Evolutionary conservation across 2,329 filamentous ascomycete genomes (phyloP), one percentile per base, ranked within the genome.

Genomic region (Biscogniauxia marginata): DNA sequence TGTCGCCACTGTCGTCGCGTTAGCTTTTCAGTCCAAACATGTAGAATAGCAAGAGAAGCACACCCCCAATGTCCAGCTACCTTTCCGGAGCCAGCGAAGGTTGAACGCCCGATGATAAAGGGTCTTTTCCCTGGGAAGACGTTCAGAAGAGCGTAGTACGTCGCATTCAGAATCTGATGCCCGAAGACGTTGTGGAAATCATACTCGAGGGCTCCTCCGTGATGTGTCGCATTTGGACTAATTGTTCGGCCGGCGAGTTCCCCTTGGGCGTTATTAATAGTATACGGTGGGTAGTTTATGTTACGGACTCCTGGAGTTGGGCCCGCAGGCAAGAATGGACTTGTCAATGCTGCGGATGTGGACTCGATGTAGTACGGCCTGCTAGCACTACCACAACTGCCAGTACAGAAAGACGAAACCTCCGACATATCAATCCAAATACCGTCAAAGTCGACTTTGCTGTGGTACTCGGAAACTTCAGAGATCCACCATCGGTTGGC

Each of bases 161-260:
- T 95, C 8, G 89, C 88, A 57, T 89, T 88, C 55, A 91, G 77
- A 62, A 93, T 89, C 69, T 88, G 85, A 65, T 89, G 81, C 0
- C 90, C 90, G 66, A 81, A 93, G 1, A 95, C 74, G 67, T 90
- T 95, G 77, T 96, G 91, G 22, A 90, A 84, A 68, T 96, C 90
- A 67, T 96, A 96, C 68, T 96, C 88, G 44, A 84, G 71, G 1
- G 84, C 78, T 3, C 89, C 90, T 63, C 90, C 88, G 47, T 83
- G 77, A 66, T 95, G 89, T 2, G 88, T 91, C 0, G 90, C 87
- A 65, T 95, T 91, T 0, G 90, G 89, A 57, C 84, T 86, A 22
- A 93, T 80, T 1, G 90, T 89, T 64, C 90, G 85, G 2, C 87
- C 85, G 16, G 84, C 86, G 20, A 93, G 79, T 65, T 90, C 88